Conservation (phyloP, 768 basidiomycete species). For the Exsudoporus frostii region DNA sequence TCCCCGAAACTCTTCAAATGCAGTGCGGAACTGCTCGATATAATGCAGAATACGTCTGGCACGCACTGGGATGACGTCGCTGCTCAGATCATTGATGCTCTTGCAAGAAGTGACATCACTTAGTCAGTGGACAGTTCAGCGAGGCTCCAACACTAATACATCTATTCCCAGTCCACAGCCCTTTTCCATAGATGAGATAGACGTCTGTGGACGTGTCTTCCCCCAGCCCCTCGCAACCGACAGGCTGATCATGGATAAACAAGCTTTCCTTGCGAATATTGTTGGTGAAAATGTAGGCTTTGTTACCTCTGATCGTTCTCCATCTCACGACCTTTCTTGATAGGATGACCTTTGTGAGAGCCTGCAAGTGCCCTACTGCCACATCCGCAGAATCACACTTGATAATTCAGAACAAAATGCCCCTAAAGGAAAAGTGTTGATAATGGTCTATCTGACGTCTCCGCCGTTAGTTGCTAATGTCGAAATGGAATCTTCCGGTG, state of each 20-base stretch:
- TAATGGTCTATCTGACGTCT: constrained; percentile 33
- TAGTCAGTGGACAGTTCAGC: constrained; percentile 40
- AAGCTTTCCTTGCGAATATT: constrained; percentile 50
- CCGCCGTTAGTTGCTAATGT: constrained; percentile 39
- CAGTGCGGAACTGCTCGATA: constrained; percentile 36
- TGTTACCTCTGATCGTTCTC: neutral
- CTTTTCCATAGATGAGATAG: constrained; percentile 44
- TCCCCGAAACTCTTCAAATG: constrained; percentile 36
- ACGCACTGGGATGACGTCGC: constrained; percentile 55
- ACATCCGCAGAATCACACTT: constrained; percentile 26
- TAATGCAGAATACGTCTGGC: constrained; percentile 41
- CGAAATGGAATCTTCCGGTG: constrained; percentile 19
- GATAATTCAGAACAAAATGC: constrained; percentile 21
- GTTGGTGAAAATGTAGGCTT: constrained; percentile 22
- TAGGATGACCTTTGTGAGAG: constrained; percentile 53
- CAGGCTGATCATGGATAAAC: constrained; percentile 51
- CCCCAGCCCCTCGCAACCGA: constrained; percentile 39
- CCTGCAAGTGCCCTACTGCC: constrained; percentile 42
- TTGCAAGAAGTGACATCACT: constrained; percentile 43
- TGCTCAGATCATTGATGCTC: constrained; percentile 42
- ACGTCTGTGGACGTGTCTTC: constrained; percentile 33
- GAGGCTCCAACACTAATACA: constrained; percentile 1
- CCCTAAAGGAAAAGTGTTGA: constrained; percentile 16
- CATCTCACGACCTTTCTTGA: constrained; percentile 4
- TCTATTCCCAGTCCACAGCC: constrained; percentile 52